These are phyloP conservation scores for Alternaria brassicicola DNA, from an alignment of 2,329 filamentous ascomycete genomes.

Conservation along the genomic window DNA sequence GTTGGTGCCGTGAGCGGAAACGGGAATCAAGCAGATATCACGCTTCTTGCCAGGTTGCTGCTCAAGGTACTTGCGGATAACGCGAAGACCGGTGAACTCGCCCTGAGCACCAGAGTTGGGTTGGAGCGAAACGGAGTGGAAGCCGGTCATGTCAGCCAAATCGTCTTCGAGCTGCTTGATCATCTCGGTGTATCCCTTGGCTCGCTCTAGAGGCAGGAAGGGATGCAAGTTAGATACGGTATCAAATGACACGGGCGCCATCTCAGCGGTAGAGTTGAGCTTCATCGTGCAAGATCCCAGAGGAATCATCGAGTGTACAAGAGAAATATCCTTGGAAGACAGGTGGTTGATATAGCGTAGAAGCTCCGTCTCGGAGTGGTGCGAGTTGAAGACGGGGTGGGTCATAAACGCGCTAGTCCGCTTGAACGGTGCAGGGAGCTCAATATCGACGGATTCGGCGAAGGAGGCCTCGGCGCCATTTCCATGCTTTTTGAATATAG, in stretches of 20 bases:
- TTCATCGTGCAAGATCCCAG: constrained; percentile 99
- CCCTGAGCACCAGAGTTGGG: constrained; percentile 97
- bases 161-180: constrained; percentile 76
- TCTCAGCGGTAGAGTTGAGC: constrained; percentile 90
- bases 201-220: constrained; percentile 69
- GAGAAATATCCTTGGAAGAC: constrained; percentile 90
- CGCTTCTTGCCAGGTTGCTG: constrained; percentile 70
- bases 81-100: constrained; percentile 87
- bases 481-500: constrained; percentile 59
- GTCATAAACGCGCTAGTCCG: constrained; percentile 79
- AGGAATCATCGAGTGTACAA: constrained; percentile 97
- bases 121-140: constrained; percentile 87
- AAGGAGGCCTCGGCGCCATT: constrained; percentile 25
- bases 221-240: constrained; percentile 83
- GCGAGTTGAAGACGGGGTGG: constrained; percentile 91
- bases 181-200: constrained; percentile 71
- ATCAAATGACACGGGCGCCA: constrained; percentile 81
- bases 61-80: constrained; percentile 85
- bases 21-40: constrained; percentile 91
- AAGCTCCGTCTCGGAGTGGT: constrained; percentile 94
- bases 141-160: constrained; percentile 82
- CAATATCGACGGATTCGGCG: constrained; percentile 22
- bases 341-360: constrained; percentile 92
- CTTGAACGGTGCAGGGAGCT: constrained; percentile 63
- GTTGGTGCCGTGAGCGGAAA: constrained; percentile 95